Evolutionary conservation across 1,284 basidiomycete genomes (phyloP).

Genomic region (Mrakiaceae sp.): DNA sequence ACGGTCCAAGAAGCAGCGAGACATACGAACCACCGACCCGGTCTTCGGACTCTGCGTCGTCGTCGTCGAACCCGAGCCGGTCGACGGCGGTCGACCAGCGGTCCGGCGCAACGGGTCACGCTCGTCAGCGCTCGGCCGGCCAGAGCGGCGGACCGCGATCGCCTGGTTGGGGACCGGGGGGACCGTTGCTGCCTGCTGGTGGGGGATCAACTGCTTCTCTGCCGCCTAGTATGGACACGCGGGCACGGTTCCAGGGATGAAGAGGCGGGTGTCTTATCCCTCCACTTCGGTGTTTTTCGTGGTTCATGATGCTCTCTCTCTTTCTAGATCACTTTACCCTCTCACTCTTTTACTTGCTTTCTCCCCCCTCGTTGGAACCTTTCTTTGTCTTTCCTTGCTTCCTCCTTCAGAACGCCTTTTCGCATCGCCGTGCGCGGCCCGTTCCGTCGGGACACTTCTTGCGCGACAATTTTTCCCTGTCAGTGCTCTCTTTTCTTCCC

Average conservation of each 20-base stretch:
- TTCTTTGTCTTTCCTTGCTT: not conserved
- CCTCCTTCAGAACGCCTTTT: not conserved
- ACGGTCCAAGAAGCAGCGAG: not conserved
- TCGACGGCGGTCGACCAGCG: conserved; percentile 23
- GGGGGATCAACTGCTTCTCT: not conserved
- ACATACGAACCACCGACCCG: conserved; percentile 2
- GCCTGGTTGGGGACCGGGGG: conserved; percentile 7
- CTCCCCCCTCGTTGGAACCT: not conserved
- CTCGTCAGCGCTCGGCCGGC: conserved; percentile 25
- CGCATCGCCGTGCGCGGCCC: too few species aligned
- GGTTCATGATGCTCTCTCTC: not conserved
- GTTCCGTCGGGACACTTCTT: too few species aligned
- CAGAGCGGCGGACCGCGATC: conserved; percentile 20
- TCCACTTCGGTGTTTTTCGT: conserved; percentile 6
- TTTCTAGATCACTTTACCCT: not conserved
- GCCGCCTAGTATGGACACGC: not conserved
- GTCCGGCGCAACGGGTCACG: conserved; percentile 24
- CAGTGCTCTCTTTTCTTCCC: too few species aligned
- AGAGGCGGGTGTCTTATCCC: not conserved
- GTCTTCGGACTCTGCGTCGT: not conserved
- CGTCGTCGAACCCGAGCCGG: conserved; percentile 16
- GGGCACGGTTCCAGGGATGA: not conserved
- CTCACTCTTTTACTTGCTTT: not conserved
- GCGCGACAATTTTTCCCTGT: too few species aligned
- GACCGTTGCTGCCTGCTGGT: conserved; percentile 2